Evolutionary conservation across 1,139 yeast genomes (phyloP), one percentile per base, ranked within the genome.

Genomic region (Taphrina confusa): DNA sequence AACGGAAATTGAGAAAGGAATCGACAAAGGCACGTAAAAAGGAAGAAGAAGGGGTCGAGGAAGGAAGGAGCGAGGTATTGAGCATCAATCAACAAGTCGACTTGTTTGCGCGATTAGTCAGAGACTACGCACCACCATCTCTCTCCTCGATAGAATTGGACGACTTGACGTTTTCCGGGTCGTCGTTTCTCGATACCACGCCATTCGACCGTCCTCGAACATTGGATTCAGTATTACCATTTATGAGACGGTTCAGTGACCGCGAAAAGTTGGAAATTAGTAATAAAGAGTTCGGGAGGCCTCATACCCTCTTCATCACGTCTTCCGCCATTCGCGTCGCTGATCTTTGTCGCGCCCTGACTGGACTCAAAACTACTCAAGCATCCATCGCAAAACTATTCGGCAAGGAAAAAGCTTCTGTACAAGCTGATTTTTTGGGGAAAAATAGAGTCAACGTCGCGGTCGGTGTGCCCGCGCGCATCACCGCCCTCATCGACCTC

Each of bases 301-400:
- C 58, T n/a, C 58, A 54, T 23, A 54, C 58, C 4, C 18, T 54
- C 14, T 22, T 54, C 25, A 33, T 54, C 31, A 22, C 44, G 20
- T n/a, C 58, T 4, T 54, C 58, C 12, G 58, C 58, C 20, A 54
- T 54, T 11, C 58, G 58, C 11, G 58, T 54, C 9, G 58, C 58
- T 14, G 58, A 54, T 25, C 23, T 54, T 11, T 28, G 30, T 12
- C 42, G 58, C 16, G 42, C 58, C 23, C 51, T 54, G 33, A 30
- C 45, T 8, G 16, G 51, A 11, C 44, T 46, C 22, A 27, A 20
- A 6, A 44, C 49, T 16, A 31, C 31, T 4, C n/a, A 34, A 3
- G 40, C 23, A 11, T 33, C 23, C 4, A 27, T 39, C 11, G 58
- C 49, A 23, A 54, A 54, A 36, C 16, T 54, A 1, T 54, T 54